Conservation (phyloP, 805 yeast genomes). For the Candida taoyuanica region DNA sequence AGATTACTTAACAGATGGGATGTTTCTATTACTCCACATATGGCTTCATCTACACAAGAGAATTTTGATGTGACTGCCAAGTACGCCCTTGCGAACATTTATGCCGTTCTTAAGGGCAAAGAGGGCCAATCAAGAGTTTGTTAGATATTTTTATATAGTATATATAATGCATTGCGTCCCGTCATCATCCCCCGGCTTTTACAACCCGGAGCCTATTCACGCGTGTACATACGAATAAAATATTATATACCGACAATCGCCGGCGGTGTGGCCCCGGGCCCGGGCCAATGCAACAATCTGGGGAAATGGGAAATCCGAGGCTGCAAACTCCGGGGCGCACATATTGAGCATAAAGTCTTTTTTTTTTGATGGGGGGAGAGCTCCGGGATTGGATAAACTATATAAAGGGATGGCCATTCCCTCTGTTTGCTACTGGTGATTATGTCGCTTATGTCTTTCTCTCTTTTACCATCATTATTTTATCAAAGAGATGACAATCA, state of each 20-base stretch:
- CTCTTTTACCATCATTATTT: too few species aligned
- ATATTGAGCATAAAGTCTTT: too few species aligned
- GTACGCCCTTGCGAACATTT: slow-evolving; percentile 41
- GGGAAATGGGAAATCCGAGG: not conserved
- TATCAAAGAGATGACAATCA: slow-evolving; percentile 52
- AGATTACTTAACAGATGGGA: slow-evolving; percentile 32
- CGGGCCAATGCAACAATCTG: not conserved
- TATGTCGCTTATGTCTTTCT: too few species aligned
- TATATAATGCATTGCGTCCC: too few species aligned
- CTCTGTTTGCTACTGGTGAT: too few species aligned
- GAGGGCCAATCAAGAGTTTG: slow-evolving; percentile 22
- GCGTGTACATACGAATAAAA: too few species aligned
- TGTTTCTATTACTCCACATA: slow-evolving; percentile 55
- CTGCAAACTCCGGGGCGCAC: not conserved
- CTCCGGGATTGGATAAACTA: too few species aligned
- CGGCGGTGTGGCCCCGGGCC: too few species aligned
- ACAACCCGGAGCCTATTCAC: not conserved
- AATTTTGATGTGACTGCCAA: slow-evolving; percentile 42
- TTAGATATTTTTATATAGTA: not conserved
- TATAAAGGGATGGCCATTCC: too few species aligned
- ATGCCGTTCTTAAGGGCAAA: slow-evolving; percentile 31
- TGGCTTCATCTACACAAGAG: slow-evolving; percentile 53
- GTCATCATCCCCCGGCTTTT: not conserved
- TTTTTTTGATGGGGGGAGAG: too few species aligned
- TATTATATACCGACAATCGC: too few species aligned